These are phyloP conservation scores for Casuarina glauca DNA, from an alignment of 306 rosid species.

Conservation along the genomic window DNA sequence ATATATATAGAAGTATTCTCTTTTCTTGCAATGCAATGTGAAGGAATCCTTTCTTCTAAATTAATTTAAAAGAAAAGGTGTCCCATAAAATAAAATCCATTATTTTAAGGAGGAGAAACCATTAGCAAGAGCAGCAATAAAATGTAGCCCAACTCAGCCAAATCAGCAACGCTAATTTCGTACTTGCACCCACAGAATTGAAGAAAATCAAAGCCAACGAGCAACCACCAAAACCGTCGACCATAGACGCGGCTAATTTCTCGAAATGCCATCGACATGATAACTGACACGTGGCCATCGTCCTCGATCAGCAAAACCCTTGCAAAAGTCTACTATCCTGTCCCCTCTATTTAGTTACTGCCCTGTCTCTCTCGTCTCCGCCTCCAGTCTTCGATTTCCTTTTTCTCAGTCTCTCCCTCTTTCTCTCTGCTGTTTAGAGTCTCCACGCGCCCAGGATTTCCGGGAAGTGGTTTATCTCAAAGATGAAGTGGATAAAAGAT, in stretches of 20 bases:
- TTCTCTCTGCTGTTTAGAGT: background rate
- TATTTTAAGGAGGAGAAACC: no score
- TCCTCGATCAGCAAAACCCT: slow-evolving; percentile 49
- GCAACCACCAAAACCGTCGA: background rate
- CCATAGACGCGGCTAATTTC: slow-evolving; percentile 11
- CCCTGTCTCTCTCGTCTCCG: background rate
- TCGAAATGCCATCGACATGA: slow-evolving; percentile 31
- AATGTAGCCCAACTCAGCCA: no score
- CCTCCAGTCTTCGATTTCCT: slow-evolving; percentile 18
- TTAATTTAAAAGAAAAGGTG: no score
- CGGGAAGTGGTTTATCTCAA: slow-evolving; percentile 10
- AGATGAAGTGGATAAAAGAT: slow-evolving; percentile 20
- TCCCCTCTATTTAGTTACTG: background rate
- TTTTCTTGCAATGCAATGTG: no score
- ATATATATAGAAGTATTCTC: no score
- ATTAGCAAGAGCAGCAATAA: no score
- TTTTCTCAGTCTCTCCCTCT: slow-evolving; percentile 19
- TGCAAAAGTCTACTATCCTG: slow-evolving; percentile 41
- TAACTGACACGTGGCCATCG: slow-evolving; percentile 59
- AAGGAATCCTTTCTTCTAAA: no score
- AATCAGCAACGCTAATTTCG: no score
- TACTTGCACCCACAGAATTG: no score
- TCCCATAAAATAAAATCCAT: no score
- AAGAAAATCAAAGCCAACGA: no score
- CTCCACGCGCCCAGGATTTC: slow-evolving; percentile 9